A percentile compares a stretch with the other conserved stretches of the same genome.
Evolutionary conservation across 768 basidiomycete genomes (phyloP).

Genomic region (Rhodosporidiobolus sp.): DNA sequence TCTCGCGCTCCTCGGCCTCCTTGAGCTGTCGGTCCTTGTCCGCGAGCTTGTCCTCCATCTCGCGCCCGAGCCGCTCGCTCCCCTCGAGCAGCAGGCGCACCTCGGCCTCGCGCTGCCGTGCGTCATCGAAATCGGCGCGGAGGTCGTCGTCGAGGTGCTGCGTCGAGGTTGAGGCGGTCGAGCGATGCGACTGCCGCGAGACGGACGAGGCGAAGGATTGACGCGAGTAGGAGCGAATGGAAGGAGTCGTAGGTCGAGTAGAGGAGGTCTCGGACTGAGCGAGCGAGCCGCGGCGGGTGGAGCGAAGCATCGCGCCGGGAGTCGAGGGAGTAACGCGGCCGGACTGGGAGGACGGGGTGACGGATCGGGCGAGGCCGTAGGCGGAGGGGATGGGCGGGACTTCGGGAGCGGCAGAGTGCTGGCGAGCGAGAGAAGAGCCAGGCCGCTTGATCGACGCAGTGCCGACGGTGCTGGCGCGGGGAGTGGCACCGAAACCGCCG

Average conservation of each 20-base stretch:
- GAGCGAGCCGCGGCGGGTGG: slow-evolving; percentile 15
- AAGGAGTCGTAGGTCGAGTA: slow-evolving; percentile 13
- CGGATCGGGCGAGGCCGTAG: slow-evolving; percentile 22
- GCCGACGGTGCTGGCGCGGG: slow-evolving; percentile 1
- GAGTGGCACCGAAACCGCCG: slow-evolving; percentile 19
- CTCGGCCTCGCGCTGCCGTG: slow-evolving; percentile 38
- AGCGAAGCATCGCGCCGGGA: slow-evolving; percentile 13
- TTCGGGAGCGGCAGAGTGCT: slow-evolving; percentile 18
- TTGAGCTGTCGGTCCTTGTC: slow-evolving; percentile 44
- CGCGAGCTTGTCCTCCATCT: slow-evolving; percentile 50
- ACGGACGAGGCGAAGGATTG: slow-evolving; percentile 35
- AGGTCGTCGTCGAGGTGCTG: slow-evolving; percentile 47
- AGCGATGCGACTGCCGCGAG: slow-evolving; percentile 27
- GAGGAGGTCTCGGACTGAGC: slow-evolving; percentile 14
- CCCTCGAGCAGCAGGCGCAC: slow-evolving; percentile 41
- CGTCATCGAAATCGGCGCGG: slow-evolving; percentile 48
- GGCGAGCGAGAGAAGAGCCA: slow-evolving; percentile 27
- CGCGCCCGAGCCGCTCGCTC: slow-evolving; percentile 37
- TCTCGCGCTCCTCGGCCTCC: slow-evolving; percentile 53
- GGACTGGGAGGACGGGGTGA: slow-evolving; percentile 17
- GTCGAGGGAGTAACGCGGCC: slow-evolving; percentile 25
- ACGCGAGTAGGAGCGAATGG: slow-evolving; percentile 15
- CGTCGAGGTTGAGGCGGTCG: slow-evolving; percentile 54
- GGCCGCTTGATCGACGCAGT: slow-evolving; percentile 32
- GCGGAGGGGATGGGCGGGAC: slow-evolving; percentile 33